Evolutionary conservation across 2,329 filamentous ascomycete species (phyloP), one percentile per base, ranked within the genome.

Genomic region (Lachnellula arida): DNA sequence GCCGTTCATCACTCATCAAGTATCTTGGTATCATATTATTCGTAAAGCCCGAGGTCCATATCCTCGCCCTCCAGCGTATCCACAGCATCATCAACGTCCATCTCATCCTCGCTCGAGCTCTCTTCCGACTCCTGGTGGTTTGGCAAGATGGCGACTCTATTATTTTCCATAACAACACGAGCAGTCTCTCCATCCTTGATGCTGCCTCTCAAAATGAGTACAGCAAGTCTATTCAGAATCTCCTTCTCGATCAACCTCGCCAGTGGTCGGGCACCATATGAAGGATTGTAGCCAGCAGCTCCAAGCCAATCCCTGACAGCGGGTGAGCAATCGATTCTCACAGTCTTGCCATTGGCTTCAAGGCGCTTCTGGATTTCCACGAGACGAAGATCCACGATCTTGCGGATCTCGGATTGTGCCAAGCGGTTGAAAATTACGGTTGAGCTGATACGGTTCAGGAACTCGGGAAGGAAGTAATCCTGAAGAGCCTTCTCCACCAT

Each of bases 371-470:
- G 94, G 60, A 99, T 93, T 71, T 99, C 94, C 2, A 61, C 57
- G 35, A 99, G 80, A 46, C 94, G 88, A 22, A 99, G 80, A 69
- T 99, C 94, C 59, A 99, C 94, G 70, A 99, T 97, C 76, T 85
- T 91, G 69, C 94, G 87, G 67, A 99, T 99, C 75, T 99, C 94
- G 55, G 75, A 79, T 71, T 86, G 88, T 3, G 89, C 93, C 54
- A 99, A 87, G 48, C 94, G 89, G 80, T 99, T 99, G 84, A 99
- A 99, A 76, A 99, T 97, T 75, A 99, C 92, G 53, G 87, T 90
- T 59, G 88, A 94, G 75, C 84, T 93, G 78, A 99, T 97, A 71
- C 94, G 90, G 81, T 99, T 99, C 63, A 99, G 85, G 80, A 99
- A 99, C 70, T 99, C 94, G 34, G 94, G 94, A 2, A 99, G 79